A percentile compares a stretch with the other conserved stretches of the same genome.
Conservation (phyloP, 176 grass and related monocot genomes). For the Bolboschoenus planiculmis region DNA sequence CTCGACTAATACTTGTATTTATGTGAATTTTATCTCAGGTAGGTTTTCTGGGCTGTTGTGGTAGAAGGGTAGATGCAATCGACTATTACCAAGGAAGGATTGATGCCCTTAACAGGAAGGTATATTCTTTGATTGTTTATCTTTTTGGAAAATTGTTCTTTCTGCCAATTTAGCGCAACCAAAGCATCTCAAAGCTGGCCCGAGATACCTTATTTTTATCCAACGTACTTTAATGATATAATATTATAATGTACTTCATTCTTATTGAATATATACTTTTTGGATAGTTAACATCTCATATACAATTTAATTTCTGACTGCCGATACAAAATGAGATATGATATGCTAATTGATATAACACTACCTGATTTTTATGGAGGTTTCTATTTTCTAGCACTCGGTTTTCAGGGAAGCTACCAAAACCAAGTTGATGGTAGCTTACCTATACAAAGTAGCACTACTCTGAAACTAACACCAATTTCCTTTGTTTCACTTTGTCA, state of each 20-base stretch:
- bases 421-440: not conserved
- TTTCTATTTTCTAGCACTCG: not conserved
- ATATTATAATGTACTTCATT: not conserved
- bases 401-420: not conserved
- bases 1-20: not conserved
- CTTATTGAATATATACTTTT: not conserved
- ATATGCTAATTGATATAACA: not conserved
- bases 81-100: conserved; percentile 36
- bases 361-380: not conserved
- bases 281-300: not conserved
- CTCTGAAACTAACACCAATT: not conserved
- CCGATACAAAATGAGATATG: not conserved
- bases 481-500: conserved; percentile 29
- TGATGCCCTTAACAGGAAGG: conserved; percentile 34
- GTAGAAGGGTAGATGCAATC: conserved; percentile 36
- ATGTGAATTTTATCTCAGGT: not conserved
- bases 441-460: not conserved
- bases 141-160: not conserved
- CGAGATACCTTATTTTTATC: not conserved
- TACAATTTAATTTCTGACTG: not conserved
- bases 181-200: not conserved
- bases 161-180: not conserved
- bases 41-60: conserved; percentile 30
- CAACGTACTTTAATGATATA: not conserved
- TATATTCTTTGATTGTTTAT: conserved; percentile 7